Conservation (phyloP, 2,329 filamentous ascomycete species). For the Parastagonospora avenae region DNA sequence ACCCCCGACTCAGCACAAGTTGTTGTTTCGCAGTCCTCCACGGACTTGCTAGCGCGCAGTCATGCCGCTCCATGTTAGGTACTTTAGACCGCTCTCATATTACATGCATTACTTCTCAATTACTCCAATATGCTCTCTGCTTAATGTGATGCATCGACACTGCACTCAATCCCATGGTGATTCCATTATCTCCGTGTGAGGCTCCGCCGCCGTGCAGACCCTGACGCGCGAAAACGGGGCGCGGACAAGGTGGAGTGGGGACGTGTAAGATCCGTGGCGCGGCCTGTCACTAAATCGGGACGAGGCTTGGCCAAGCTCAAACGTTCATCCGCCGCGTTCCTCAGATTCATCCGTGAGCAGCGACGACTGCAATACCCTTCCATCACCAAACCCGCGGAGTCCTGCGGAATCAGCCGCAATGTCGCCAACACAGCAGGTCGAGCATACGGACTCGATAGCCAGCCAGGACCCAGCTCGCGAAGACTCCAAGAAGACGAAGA, state of each 20-base stretch:
- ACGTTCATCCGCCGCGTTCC: conserved; percentile 22
- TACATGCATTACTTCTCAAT: too few species aligned
- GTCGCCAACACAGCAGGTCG: conserved; percentile 53
- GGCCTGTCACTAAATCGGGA: conserved; percentile 31
- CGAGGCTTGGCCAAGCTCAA: conserved; percentile 25
- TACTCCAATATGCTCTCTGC: too few species aligned
- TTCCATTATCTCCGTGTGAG: conserved; percentile 2
- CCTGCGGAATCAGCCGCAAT: conserved; percentile 42
- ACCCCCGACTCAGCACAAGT: conserved; percentile 27
- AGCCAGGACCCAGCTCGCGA: conserved; percentile 49
- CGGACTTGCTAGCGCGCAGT: conserved; percentile 13
- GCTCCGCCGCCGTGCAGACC: not conserved
- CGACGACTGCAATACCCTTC: conserved; percentile 18
- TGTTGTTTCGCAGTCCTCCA: conserved; percentile 6
- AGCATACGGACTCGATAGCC: conserved; percentile 50
- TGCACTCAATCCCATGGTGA: not conserved
- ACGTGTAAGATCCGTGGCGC: conserved; percentile 28
- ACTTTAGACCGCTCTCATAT: conserved; percentile 1
- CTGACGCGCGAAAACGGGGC: not conserved
- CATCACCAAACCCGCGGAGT: conserved; percentile 32
- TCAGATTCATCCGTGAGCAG: conserved; percentile 6
- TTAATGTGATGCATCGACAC: too few species aligned
- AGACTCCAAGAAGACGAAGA: conserved; percentile 73
- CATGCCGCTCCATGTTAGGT: conserved; percentile 9
- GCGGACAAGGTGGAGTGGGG: conserved; percentile 14